Percentiles rank a stretch among this genome's conserved stretches.
Conservation (phyloP, 106 monocot species). For the Platanthera zijinensis region DNA sequence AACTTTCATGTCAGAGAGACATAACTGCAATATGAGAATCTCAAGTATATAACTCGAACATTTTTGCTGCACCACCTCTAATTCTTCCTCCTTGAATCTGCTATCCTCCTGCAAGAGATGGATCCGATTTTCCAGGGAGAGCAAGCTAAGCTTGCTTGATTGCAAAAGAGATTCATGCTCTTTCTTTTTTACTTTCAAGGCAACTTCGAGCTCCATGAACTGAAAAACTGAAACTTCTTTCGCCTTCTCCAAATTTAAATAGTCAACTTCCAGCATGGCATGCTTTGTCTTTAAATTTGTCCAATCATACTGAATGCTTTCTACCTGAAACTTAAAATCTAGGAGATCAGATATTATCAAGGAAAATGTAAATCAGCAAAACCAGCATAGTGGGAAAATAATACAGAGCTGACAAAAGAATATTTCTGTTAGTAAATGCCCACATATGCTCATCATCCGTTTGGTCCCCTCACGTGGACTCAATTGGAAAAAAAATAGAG, state of each 20-base stretch:
- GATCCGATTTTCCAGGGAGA: slow-evolving; percentile 19
- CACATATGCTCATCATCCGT: too few species aligned
- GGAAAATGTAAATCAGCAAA: slow-evolving; percentile 1
- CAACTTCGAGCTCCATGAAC: slow-evolving; percentile 26
- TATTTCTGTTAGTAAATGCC: background rate
- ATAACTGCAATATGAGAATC: slow-evolving; percentile 11
- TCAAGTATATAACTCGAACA: slow-evolving; percentile 7
- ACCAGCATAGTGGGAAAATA: background rate
- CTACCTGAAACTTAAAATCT: slow-evolving; percentile 18
- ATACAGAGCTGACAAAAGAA: background rate
- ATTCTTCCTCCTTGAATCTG: background rate
- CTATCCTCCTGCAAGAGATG: slow-evolving; percentile 21
- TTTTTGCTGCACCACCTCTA: slow-evolving; percentile 10
- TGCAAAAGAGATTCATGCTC: slow-evolving; percentile 15
- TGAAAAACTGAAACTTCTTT: slow-evolving; percentile 22
- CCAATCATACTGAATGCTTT: slow-evolving; percentile 13
- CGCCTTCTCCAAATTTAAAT: slow-evolving; percentile 24
- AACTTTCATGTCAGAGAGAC: slow-evolving; percentile 12
- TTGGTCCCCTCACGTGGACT: too few species aligned
- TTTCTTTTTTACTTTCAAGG: slow-evolving; percentile 20
- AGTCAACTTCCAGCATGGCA: slow-evolving; percentile 26
- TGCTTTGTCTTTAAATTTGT: slow-evolving; percentile 26
- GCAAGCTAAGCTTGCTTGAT: slow-evolving; percentile 15
- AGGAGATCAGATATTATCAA: background rate
- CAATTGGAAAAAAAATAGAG: too few species aligned